phyloP scores from a whole-genome alignment of 73 alveolate genomes.

The Stentor coeruleus region DNA sequence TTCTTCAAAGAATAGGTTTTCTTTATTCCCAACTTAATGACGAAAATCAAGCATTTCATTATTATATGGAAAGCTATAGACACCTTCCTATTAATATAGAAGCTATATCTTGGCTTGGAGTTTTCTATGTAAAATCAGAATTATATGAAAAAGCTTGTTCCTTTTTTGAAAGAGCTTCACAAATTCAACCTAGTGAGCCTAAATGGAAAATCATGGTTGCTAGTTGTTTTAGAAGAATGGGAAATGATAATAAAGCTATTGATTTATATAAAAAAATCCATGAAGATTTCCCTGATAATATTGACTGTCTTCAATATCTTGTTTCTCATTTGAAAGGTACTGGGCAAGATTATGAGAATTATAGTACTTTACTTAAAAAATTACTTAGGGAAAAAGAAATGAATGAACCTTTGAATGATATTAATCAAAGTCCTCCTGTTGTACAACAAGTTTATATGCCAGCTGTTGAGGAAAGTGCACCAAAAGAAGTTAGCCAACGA shows the following conservation, averaged over 20 bases:
- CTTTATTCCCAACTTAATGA: conserved; percentile 57
- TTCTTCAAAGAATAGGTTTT: conserved; percentile 45
- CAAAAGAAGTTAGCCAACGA: background rate
- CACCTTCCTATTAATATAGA: conserved; percentile 90
- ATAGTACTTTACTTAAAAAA: conserved; percentile 35
- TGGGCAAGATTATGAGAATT: conserved; percentile 54
- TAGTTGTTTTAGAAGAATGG: conserved; percentile 93
- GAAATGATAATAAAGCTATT: conserved; percentile 40
- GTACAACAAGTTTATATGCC: background rate
- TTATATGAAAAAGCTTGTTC: conserved; percentile 93
- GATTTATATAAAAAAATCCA: conserved; percentile 60
- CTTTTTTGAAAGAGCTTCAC: conserved; percentile 96
- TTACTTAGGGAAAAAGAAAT: conserved; percentile 48
- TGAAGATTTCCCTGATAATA: conserved; percentile 71
- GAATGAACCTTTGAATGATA: background rate
- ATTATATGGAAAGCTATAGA: conserved; percentile 96
- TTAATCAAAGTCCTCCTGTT: background rate
- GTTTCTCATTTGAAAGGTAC: conserved; percentile 56
- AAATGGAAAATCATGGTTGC: conserved; percentile 98
- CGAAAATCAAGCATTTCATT: conserved; percentile 88
- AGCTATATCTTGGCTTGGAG: conserved; percentile 94
- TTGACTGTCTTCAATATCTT: conserved; percentile 66
- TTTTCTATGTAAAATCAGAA: conserved; percentile 89
- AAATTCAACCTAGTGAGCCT: conserved; percentile 95
- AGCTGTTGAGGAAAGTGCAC: background rate